Evolutionary conservation across 495 filamentous ascomycete species (phyloP).

Genomic region (Penicilliopsis zonata): DNA sequence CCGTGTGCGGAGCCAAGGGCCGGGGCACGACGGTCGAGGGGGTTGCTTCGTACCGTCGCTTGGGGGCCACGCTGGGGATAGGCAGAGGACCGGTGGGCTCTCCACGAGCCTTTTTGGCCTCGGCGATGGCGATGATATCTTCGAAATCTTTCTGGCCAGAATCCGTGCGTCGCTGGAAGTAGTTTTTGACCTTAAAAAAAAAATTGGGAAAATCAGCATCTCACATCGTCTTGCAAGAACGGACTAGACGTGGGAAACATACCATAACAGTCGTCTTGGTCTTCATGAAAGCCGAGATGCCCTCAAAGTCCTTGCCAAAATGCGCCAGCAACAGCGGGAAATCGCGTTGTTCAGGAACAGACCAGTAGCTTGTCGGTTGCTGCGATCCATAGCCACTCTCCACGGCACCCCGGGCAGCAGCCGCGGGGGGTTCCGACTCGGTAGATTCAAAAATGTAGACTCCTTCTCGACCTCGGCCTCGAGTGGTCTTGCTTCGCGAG

Average conservation of each 20-base stretch:
- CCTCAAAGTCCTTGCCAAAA: slow-evolving; percentile 80
- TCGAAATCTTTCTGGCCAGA: slow-evolving; percentile 57
- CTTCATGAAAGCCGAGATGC: slow-evolving; percentile 76
- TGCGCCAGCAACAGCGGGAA: slow-evolving; percentile 66
- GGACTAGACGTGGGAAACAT: slow-evolving; percentile 12
- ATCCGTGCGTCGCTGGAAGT: slow-evolving; percentile 69
- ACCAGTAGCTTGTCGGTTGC: slow-evolving; percentile 91
- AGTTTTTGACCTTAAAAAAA: slow-evolving; percentile 98
- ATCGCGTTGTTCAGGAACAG: slow-evolving; percentile 77
- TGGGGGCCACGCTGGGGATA: slow-evolving; percentile 43
- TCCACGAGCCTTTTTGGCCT: slow-evolving; percentile 54
- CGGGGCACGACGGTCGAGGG: slow-evolving; percentile 45
- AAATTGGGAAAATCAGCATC: too few relatives aligned
- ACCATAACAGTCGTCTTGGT: slow-evolving; percentile 95
- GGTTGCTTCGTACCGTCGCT: slow-evolving; percentile 43
- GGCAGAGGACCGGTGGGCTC: slow-evolving; percentile 61
- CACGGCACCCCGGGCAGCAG: slow-evolving; percentile 15
- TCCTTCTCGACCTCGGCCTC: slow-evolving; percentile 25
- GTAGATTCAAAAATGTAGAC: slow-evolving; percentile 31
- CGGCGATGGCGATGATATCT: slow-evolving; percentile 53
- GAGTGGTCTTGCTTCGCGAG: slow-evolving; percentile 18
- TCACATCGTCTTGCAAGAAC: too few relatives aligned
- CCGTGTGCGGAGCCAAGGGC: slow-evolving; percentile 47
- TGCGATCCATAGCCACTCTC: slow-evolving; percentile 32
- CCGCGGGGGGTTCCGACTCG: slow-evolving; percentile 21